Evolutionary conservation across 768 basidiomycete species (phyloP).

Genomic region (Podaxis carcinomalis): DNA sequence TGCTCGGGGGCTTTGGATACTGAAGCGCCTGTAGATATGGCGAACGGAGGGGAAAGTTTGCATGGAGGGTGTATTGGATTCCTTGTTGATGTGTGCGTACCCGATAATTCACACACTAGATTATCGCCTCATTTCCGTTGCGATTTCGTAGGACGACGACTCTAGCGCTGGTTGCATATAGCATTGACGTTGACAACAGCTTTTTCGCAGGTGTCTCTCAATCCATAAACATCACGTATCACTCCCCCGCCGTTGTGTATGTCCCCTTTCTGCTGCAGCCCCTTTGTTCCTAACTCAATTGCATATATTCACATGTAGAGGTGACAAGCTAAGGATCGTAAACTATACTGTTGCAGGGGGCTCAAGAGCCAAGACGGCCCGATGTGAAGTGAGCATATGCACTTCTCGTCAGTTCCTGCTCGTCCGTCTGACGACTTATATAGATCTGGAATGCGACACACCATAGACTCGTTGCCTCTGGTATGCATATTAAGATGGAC

Average conservation of each 20-base stretch:
- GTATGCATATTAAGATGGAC: constrained; percentile 51
- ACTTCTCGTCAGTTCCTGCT: not conserved
- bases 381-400: constrained; percentile 39
- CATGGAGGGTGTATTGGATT: constrained; percentile 56
- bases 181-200: constrained; percentile 21
- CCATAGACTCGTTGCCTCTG: constrained; percentile 50
- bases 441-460: constrained; percentile 57
- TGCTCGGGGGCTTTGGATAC: not conserved
- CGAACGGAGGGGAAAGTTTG: constrained; percentile 39
- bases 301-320: constrained; percentile 23
- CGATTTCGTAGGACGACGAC: constrained; percentile 40
- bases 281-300: not conserved
- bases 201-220: constrained; percentile 39
- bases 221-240: constrained; percentile 49
- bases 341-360: constrained; percentile 50
- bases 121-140: not conserved
- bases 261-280: constrained; percentile 3
- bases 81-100: constrained; percentile 46
- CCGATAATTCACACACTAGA: not conserved
- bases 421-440: not conserved
- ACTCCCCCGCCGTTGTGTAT: constrained; percentile 49
- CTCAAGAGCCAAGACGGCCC: constrained; percentile 39
- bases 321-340: constrained; percentile 47
- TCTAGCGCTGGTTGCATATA: constrained; percentile 37
- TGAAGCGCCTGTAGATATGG: constrained; percentile 39